phyloP scores from a whole-genome alignment of 179 eudicot genomes.

The Beta corolliflora region DNA sequence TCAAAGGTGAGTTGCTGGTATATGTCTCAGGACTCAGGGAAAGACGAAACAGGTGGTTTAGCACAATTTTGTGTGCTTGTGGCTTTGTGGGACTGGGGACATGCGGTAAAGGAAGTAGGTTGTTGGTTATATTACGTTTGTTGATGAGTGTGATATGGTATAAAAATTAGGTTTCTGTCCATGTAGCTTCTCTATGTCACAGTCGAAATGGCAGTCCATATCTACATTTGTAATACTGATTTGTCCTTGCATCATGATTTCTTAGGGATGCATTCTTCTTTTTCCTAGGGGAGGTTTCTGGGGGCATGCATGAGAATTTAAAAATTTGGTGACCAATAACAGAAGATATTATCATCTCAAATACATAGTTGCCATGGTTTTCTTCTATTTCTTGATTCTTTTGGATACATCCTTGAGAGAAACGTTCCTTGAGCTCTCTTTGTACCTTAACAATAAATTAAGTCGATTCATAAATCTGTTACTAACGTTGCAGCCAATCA shows the following conservation, averaged over 20 bases:
- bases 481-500: neutral
- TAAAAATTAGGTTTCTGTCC: neutral
- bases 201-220: neutral
- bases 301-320: neutral
- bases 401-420: too few species aligned
- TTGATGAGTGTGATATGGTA: neutral
- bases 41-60: neutral
- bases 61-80: too few species aligned
- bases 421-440: too few species aligned
- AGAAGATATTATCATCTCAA: too few species aligned
- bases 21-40: neutral
- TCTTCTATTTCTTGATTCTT: too few species aligned
- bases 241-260: neutral
- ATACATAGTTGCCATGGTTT: too few species aligned
- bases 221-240: neutral
- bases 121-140: neutral
- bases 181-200: neutral
- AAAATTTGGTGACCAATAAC: too few species aligned
- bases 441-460: neutral
- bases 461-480: neutral
- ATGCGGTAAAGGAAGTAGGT: neutral
- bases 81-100: too few species aligned
- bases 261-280: neutral
- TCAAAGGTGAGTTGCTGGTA: neutral
- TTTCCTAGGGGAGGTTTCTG: neutral